phyloP scores from a whole-genome alignment of 2,329 filamentous ascomycete species.

The Colletotrichum sp. region DNA sequence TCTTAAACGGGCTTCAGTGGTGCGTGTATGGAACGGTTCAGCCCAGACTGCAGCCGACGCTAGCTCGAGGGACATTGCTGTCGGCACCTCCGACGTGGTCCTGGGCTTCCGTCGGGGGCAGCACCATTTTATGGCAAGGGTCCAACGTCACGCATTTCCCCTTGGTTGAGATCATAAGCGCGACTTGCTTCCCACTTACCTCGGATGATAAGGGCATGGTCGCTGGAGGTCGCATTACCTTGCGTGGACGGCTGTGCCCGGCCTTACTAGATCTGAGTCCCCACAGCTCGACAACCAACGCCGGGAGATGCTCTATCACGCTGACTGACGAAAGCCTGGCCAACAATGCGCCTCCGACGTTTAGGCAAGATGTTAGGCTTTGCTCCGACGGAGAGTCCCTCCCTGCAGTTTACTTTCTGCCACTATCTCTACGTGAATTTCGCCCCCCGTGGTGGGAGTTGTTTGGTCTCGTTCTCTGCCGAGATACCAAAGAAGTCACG shows the following conservation, averaged over 20 bases:
- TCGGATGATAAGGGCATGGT: not conserved
- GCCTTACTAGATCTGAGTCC: fast-evolving
- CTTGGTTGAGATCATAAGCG: not conserved
- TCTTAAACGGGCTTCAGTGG: fast-evolving
- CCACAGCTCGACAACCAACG: fast-evolving
- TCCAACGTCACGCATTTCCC: too few relatives aligned
- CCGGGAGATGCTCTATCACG: fast-evolving
- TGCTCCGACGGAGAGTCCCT: not conserved
- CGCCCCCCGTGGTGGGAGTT: too few relatives aligned
- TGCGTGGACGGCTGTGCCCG: not conserved
- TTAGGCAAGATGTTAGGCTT: fast-evolving
- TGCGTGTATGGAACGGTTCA: fast-evolving
- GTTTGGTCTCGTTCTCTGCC: not conserved
- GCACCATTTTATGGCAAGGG: fast-evolving
- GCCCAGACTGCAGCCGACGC: not conserved
- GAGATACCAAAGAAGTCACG: not conserved
- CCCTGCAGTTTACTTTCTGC: not conserved
- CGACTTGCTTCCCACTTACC: not conserved
- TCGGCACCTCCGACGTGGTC: not conserved
- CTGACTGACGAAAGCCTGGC: not conserved
- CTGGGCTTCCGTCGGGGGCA: not conserved
- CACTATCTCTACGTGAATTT: too few relatives aligned
- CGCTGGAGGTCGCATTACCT: fast-evolving
- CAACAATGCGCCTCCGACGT: fast-evolving
- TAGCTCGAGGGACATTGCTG: not conserved